phyloP scores from a whole-genome alignment of 306 rosid genomes.

The Purshia tridentata region DNA sequence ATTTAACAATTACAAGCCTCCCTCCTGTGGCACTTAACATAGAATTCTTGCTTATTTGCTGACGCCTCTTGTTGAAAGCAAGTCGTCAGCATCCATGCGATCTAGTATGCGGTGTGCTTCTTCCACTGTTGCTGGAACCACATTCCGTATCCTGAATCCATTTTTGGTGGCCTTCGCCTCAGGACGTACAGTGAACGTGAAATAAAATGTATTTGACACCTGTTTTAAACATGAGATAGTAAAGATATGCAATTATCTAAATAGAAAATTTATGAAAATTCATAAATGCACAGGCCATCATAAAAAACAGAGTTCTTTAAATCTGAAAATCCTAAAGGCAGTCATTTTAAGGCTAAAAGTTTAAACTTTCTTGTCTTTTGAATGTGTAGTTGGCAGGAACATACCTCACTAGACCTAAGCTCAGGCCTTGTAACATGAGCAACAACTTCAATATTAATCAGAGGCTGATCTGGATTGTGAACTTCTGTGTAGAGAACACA shows the following conservation, averaged over 20 bases:
- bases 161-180: slow-evolving; percentile 68
- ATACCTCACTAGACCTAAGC: slow-evolving; percentile 84
- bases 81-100: slow-evolving; percentile 74
- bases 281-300: not conserved
- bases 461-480: slow-evolving; percentile 76
- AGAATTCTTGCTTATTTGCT: not conserved
- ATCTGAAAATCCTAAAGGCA: not conserved
- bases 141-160: slow-evolving; percentile 58
- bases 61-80: slow-evolving; percentile 25
- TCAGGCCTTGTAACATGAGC: slow-evolving; percentile 96
- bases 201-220: slow-evolving; percentile 84
- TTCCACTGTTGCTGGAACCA: slow-evolving; percentile 95
- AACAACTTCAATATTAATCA: slow-evolving; percentile 88
- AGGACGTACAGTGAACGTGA: slow-evolving; percentile 81
- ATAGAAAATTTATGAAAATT: not conserved
- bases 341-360: not conserved
- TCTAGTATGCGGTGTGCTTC: slow-evolving; percentile 81
- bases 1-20: not conserved
- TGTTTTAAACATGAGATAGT: slow-evolving; percentile 19
- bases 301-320: not conserved
- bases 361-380: not conserved
- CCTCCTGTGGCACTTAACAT: not conserved
- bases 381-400: slow-evolving; percentile 19
- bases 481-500: slow-evolving; percentile 77
- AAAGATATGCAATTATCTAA: not conserved